Base-by-base conservation (phyloP, 345 rosid species). In the Cardamine occulta region DNA sequence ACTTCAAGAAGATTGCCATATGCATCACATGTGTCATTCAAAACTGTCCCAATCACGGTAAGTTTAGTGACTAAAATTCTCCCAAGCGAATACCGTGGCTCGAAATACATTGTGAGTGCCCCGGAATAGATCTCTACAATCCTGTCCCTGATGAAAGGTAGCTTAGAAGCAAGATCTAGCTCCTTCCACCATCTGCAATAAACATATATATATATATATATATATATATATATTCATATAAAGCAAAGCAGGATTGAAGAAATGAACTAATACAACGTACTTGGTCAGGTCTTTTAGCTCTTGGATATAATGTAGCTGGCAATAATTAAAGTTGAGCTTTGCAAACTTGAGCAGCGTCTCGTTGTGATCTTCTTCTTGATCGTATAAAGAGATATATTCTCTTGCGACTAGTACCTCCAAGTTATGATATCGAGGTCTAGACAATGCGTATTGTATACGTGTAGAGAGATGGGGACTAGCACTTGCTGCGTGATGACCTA, bases 11-110 rank as follows among this genome's bases (percentile, higher is more conserved):
- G 42, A 51, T 49, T 49, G 14, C 47, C 61, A 67, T 52, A 67
- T 52, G 60, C 47, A 67, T 67, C 61, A 67, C 34, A 67, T 35
- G 61, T 52, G 23, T 67, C 72, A 67, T 67, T 47, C 21, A 67
- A 11, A 67, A 35, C 23, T 2, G 13, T 13, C 2, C 0, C 21
- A 7, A 32, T 4, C 48, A 15, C 18, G 23, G 40, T 32, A 15
- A 53, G 1, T 9, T 67, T 67, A 67, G 32, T 2, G 24, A 37
- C 32, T 51, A 51, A 5, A 24, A 67, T 32, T 53, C 72, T 67
- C 13, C 60, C 72, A 52, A 35, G 21, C 9, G 61, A 67, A 67
- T 49, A 67, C 13, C 21, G 61, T 67, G 72, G 61, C 72, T 67
- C 61, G 49, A 52, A 53, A n/a, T 49, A 67, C 2, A 40, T 0